A percentile compares a stretch with the other conserved stretches of the same genome.
Evolutionary conservation across 73 alveolate species (phyloP).

Genomic region (Blepharisma japonicum): DNA sequence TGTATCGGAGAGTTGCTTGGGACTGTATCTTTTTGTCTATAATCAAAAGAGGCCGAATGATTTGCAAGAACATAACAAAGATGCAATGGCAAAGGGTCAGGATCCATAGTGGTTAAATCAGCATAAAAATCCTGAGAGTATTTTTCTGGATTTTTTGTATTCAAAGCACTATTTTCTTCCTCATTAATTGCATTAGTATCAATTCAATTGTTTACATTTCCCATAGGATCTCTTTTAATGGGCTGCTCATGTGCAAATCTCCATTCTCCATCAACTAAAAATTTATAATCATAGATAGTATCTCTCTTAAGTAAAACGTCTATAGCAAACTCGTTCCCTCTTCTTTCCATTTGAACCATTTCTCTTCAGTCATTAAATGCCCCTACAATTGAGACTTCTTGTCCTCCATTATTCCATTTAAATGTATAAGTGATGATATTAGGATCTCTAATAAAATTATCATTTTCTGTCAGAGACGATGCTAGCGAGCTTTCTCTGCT

Average conservation of each 20-base stretch:
- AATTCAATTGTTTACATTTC: slow-evolving; percentile 78
- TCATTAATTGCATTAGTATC: slow-evolving; percentile 54
- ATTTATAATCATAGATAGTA: slow-evolving; percentile 80
- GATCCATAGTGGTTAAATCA: slow-evolving; percentile 25
- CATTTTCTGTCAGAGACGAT: slow-evolving; percentile 16
- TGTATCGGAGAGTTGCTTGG: slow-evolving; percentile 17
- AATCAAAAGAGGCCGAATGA: slow-evolving; percentile 21
- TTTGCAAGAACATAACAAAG: slow-evolving; percentile 10
- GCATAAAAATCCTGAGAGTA: slow-evolving; percentile 29
- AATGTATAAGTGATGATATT: slow-evolving; percentile 50
- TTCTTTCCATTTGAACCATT: slow-evolving; percentile 61
- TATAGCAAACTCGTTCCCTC: slow-evolving; percentile 51
- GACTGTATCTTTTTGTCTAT: slow-evolving; percentile 17
- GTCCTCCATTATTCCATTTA: slow-evolving; percentile 82
- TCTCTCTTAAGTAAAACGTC: slow-evolving; percentile 30
- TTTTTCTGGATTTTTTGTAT: not conserved
- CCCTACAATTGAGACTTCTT: slow-evolving; percentile 70
- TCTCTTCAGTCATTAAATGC: slow-evolving; percentile 76
- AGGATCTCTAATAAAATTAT: not conserved
- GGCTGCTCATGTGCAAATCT: slow-evolving; percentile 95
- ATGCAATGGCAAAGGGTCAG: slow-evolving; percentile 31
- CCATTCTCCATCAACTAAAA: slow-evolving; percentile 96
- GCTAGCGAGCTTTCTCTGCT: slow-evolving; percentile 19
- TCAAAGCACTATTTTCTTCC: not conserved
- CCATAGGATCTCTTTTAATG: slow-evolving; percentile 66